Percentiles rank a stretch among this genome's conserved stretches.
phyloP scores from a whole-genome alignment of 179 eudicot genomes.

The Spergularia azorica region DNA sequence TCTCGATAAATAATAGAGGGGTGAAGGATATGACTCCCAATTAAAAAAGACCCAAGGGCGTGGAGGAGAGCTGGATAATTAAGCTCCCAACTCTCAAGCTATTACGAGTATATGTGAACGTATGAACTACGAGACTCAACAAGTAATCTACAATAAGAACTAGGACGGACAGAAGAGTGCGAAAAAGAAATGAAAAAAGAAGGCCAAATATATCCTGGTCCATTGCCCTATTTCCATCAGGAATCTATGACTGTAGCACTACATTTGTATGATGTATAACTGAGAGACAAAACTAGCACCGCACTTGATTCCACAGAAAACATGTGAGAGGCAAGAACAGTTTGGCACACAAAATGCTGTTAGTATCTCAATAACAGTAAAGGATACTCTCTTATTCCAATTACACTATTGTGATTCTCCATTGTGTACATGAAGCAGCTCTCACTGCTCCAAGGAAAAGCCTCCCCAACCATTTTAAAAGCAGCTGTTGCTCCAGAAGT shows the following conservation, averaged over 20 bases:
- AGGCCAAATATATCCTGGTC: background rate
- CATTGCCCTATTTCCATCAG: background rate
- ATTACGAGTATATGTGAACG: background rate
- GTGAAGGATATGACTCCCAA: too few relatives aligned
- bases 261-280: constrained; percentile 3
- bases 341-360: background rate
- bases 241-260: background rate
- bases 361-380: background rate
- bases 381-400: constrained; percentile 99
- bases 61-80: too few relatives aligned
- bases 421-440: constrained; percentile 87
- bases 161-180: background rate
- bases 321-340: background rate
- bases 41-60: too few relatives aligned
- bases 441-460: constrained; percentile 88
- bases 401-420: constrained; percentile 97
- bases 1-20: too few relatives aligned
- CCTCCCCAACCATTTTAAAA: constrained; percentile 85
- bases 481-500: constrained; percentile 98
- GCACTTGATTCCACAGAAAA: background rate
- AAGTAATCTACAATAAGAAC: background rate
- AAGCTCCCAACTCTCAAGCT: too few relatives aligned
- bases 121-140: background rate
- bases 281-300: background rate
- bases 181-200: background rate